Evolutionary conservation across 768 basidiomycete species (phyloP).

Genomic region (Pulveroboletus ravenelii): DNA sequence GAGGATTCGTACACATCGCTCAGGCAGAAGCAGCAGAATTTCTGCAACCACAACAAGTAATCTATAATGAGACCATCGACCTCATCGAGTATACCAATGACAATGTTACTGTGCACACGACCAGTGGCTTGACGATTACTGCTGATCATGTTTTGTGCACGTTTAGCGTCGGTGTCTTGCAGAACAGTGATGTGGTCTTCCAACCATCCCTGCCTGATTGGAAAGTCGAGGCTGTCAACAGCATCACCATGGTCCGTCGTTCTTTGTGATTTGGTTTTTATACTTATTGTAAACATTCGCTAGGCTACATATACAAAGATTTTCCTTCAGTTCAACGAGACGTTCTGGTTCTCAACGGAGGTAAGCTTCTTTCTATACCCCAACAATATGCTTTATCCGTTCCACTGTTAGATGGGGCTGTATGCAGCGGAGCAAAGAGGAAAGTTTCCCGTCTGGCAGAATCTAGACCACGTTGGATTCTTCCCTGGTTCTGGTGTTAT

Average conservation of each 20-base stretch:
- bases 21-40: conserved; percentile 55
- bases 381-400: neutral
- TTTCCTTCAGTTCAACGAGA: conserved; percentile 56
- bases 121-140: conserved; percentile 38
- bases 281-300: neutral
- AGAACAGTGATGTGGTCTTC: conserved; percentile 56
- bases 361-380: conserved; percentile 7
- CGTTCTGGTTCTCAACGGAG: conserved; percentile 55
- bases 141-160: conserved; percentile 62
- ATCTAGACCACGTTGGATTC: conserved; percentile 51
- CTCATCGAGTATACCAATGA: conserved; percentile 41
- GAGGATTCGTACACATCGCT: conserved; percentile 56
- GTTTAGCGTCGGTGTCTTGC: conserved; percentile 67
- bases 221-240: conserved; percentile 62
- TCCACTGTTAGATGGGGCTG: conserved; percentile 33
- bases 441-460: conserved; percentile 64
- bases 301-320: conserved; percentile 64
- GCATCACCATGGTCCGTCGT: conserved; percentile 49
- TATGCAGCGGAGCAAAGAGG: conserved; percentile 57
- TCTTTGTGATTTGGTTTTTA: neutral
- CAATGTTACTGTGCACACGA: conserved; percentile 45
- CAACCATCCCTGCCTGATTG: conserved; percentile 52
- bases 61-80: conserved; percentile 48
- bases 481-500: conserved; percentile 54
- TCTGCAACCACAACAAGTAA: conserved; percentile 42